These are phyloP conservation scores for Petunia secreta DNA, from an alignment of 257 asterid genomes.

Conservation along the genomic window DNA sequence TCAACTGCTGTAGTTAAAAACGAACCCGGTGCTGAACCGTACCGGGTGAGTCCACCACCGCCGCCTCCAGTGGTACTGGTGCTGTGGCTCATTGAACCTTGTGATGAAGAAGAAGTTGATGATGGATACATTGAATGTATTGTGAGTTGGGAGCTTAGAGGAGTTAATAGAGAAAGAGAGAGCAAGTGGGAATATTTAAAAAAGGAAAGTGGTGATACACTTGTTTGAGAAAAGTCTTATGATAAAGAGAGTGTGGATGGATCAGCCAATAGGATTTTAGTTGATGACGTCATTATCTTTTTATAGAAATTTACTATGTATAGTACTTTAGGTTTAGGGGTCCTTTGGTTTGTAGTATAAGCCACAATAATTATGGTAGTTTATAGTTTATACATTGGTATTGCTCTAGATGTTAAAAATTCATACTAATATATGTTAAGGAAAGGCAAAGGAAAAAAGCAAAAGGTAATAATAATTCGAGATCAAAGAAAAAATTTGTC, in stretches of 20 bases:
- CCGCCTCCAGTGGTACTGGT: conserved; percentile 24
- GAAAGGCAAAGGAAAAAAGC: too few species aligned
- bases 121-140: conserved; percentile 57
- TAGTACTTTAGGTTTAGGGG: neutral
- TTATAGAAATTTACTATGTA: neutral
- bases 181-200: conserved; percentile 30
- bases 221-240: conserved; percentile 34
- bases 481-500: too few species aligned
- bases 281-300: neutral
- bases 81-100: conserved; percentile 52
- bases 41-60: conserved; percentile 56
- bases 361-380: too few species aligned
- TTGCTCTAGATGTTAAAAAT: too few species aligned
- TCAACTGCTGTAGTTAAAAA: conserved; percentile 58
- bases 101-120: conserved; percentile 71
- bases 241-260: conserved; percentile 15
- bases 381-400: too few species aligned
- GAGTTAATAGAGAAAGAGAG: conserved; percentile 13
- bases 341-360: too few species aligned
- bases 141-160: neutral
- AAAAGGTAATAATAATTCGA: too few species aligned
- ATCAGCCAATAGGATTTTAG: conserved; percentile 22
- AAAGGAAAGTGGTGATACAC: conserved; percentile 26
- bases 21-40: conserved; percentile 79
- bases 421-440: too few species aligned